phyloP scores from a whole-genome alignment of 768 basidiomycete species.

The Russula foetens region DNA sequence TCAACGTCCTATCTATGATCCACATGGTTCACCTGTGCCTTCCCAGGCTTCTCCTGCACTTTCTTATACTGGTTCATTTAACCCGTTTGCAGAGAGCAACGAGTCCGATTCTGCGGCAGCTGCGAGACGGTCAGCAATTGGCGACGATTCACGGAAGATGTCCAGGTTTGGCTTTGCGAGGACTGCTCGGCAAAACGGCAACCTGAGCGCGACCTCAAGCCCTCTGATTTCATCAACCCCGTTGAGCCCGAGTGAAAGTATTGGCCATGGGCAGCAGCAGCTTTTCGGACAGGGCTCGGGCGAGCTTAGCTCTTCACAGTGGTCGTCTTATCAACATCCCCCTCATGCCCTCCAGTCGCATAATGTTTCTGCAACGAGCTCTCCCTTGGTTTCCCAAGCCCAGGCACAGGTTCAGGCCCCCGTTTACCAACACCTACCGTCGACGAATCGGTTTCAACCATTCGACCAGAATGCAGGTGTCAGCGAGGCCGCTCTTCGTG shows the following conservation, averaged over 20 bases:
- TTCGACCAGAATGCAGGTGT: conserved; percentile 42
- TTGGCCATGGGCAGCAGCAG: conserved; percentile 42
- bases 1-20: conserved; percentile 49
- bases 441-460: conserved; percentile 43
- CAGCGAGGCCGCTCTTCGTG: conserved; percentile 71
- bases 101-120: conserved; percentile 36
- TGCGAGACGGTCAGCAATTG: conserved; percentile 35
- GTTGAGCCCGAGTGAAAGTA: conserved; percentile 38
- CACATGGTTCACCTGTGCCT: conserved; percentile 38
- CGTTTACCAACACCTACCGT: conserved; percentile 28
- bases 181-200: conserved; percentile 29
- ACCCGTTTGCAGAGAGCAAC: conserved; percentile 62
- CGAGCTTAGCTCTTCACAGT: conserved; percentile 35
- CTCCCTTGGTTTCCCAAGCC: conserved; percentile 42
- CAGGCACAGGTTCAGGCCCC: conserved; percentile 32
- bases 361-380: conserved; percentile 32
- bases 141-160: conserved; percentile 59
- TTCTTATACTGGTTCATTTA: conserved; percentile 67
- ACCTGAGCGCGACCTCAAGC: conserved; percentile 56
- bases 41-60: conserved; percentile 39
- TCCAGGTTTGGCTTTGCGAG: conserved; percentile 75
- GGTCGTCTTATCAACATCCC: conserved; percentile 36
- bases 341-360: conserved; percentile 36
- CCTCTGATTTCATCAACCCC: conserved; percentile 52
- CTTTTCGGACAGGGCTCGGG: conserved; percentile 21